Conservation (phyloP, 495 filamentous ascomycete genomes). For the Hypomontagnella submonticulosa region DNA sequence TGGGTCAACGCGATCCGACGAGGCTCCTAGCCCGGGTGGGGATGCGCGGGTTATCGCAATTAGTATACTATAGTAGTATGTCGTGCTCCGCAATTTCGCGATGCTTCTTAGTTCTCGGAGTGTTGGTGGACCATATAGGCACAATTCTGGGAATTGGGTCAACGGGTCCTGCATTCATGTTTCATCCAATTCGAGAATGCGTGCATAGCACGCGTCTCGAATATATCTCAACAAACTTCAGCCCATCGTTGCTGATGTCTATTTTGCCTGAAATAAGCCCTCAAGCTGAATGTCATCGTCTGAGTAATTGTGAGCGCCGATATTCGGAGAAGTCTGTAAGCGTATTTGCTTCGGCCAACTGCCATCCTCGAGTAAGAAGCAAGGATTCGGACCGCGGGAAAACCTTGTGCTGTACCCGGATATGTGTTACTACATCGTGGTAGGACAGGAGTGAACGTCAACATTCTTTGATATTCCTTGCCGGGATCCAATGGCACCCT, state of each 20-base stretch:
- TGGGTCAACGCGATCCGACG: conserved; percentile 43
- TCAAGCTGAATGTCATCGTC: conserved; percentile 26
- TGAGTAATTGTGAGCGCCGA: conserved; percentile 30
- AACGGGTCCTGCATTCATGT: conserved; percentile 28
- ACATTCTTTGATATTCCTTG: conserved; percentile 24
- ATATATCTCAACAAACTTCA: conserved; percentile 23
- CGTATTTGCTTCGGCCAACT: conserved; percentile 22
- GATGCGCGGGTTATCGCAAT: conserved; percentile 26
- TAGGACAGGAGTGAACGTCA: conserved; percentile 17
- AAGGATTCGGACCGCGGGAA: conserved; percentile 33
- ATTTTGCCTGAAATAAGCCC: conserved; percentile 28
- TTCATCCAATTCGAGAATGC: conserved; percentile 32
- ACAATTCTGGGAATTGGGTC: conserved; percentile 17
- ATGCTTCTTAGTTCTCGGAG: conserved; percentile 1
- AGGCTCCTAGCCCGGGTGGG: conserved; percentile 34
- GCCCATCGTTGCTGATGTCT: conserved; percentile 5
- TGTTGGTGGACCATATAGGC: conserved; percentile 15
- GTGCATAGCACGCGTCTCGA: conserved; percentile 17
- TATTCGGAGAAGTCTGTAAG: conserved; percentile 32
- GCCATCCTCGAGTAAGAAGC: conserved; percentile 16
- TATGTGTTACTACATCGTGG: conserved; percentile 24
- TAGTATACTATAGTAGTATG: conserved; percentile 21
- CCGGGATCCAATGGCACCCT: conserved; percentile 24
- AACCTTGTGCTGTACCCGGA: conserved; percentile 16
- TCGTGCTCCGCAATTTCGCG: conserved; percentile 20